These are phyloP conservation scores for Falciphora oryzae DNA, from an alignment of 2,329 filamentous ascomycete genomes.

Conservation along the genomic window DNA sequence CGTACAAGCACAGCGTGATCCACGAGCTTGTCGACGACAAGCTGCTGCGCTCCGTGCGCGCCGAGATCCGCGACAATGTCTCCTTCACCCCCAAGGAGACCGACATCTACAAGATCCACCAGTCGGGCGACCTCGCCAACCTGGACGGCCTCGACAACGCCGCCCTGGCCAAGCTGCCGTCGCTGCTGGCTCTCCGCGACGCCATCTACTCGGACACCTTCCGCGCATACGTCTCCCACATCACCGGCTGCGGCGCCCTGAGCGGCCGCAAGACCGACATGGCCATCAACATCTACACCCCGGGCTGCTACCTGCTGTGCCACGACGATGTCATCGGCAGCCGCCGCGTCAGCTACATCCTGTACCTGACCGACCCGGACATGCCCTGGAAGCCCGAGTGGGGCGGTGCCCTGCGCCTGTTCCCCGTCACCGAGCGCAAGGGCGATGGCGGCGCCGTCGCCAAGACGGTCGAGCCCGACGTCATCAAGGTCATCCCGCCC, in stretches of 20 bases:
- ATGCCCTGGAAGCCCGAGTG: constrained; percentile 83
- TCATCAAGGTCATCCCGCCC: constrained; percentile 77
- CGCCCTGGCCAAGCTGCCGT: constrained; percentile 79
- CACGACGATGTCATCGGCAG: constrained; percentile 99
- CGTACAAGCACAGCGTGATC: constrained; percentile 93
- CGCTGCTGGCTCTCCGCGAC: constrained; percentile 86
- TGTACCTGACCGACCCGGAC: constrained; percentile 92
- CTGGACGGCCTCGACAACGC: constrained; percentile 87
- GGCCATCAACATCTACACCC: constrained; percentile 98
- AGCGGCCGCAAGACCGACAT: constrained; percentile 96
- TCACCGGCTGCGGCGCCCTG: constrained; percentile 80
- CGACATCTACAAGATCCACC: constrained; percentile 99
- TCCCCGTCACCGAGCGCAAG: constrained; percentile 61
- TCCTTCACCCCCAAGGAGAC: constrained; percentile 98
- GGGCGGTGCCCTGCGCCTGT: constrained; percentile 88
- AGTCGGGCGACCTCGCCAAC: constrained; percentile 95
- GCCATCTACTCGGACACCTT: constrained; percentile 88
- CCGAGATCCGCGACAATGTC: constrained; percentile 84
- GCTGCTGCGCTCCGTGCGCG: constrained; percentile 79
- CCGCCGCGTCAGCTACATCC: constrained; percentile 89
- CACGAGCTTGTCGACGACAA: constrained; percentile 69
- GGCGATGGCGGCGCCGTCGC: constrained; percentile 68
- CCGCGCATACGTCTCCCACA: constrained; percentile 77
- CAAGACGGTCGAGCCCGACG: constrained; percentile 73
- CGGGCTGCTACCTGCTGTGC: constrained; percentile 90